Percentiles rank a stretch among this genome's conserved stretches.
Conservation (phyloP, 2,329 filamentous ascomycete genomes). For the Aspergillus sergii region DNA sequence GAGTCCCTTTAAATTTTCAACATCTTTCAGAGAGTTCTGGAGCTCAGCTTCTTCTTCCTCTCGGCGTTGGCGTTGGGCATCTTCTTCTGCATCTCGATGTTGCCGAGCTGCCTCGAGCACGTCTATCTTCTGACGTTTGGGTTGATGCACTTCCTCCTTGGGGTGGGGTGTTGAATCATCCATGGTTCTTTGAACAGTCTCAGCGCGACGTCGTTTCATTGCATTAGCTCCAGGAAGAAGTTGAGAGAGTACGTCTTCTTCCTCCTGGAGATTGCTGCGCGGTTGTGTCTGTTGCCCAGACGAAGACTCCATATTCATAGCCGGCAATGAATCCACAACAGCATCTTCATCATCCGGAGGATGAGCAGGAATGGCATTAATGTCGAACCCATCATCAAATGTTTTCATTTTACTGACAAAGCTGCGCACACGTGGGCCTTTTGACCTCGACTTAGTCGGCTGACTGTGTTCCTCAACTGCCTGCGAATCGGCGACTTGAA, state of each 20-base stretch:
- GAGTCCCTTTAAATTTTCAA: conserved; percentile 71
- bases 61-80: conserved; percentile 54
- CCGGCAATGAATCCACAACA: conserved; percentile 13
- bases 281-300: conserved; percentile 31
- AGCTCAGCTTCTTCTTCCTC: conserved; percentile 69
- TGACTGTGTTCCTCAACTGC: conserved; percentile 21
- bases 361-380: conserved; percentile 43
- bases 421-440: conserved; percentile 29
- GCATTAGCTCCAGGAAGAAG: conserved; percentile 76
- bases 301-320: conserved; percentile 25
- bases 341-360: conserved; percentile 30
- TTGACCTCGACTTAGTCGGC: conserved; percentile 19
- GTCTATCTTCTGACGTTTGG: conserved; percentile 64
- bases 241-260: conserved; percentile 66
- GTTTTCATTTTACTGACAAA: conserved; percentile 65
- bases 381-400: conserved; percentile 65
- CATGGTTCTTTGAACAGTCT: conserved; percentile 55
- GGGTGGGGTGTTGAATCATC: conserved; percentile 21
- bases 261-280: conserved; percentile 28
- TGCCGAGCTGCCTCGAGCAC: conserved; percentile 66
- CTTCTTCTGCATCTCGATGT: conserved; percentile 56
- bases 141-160: conserved; percentile 38
- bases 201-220: conserved; percentile 76
- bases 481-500: conserved; percentile 17
- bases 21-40: conserved; percentile 59